Evolutionary conservation across 1,139 yeast genomes (phyloP).

Genomic region (Pichia sp.): DNA sequence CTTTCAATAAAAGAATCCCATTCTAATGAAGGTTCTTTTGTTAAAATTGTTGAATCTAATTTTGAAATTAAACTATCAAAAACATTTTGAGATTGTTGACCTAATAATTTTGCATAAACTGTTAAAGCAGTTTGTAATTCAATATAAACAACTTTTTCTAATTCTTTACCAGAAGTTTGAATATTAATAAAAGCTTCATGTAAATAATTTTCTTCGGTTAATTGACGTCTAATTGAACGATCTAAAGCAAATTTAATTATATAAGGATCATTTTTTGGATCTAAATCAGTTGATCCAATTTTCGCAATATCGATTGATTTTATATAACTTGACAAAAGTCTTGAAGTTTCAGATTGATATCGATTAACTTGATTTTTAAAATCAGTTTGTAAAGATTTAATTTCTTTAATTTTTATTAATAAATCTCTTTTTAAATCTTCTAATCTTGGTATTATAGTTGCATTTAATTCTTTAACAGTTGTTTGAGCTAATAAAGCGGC

Average conservation of each 20-base stretch:
- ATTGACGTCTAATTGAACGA: conserved; percentile 66
- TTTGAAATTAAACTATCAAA: conserved; percentile 61
- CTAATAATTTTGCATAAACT: conserved; percentile 60
- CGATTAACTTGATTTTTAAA: conserved; percentile 68
- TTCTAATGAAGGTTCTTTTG: conserved; percentile 74
- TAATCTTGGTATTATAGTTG: conserved; percentile 69
- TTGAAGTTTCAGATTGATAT: conserved; percentile 61
- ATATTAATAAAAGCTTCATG: conserved; percentile 84
- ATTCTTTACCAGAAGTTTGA: conserved; percentile 81
- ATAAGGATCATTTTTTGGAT: conserved; percentile 67
- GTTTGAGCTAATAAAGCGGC: conserved; percentile 61
- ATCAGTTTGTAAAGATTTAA: conserved; percentile 72
- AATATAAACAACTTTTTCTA: conserved; percentile 80
- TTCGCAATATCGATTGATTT: conserved; percentile 39
- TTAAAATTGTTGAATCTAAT: conserved; percentile 65
- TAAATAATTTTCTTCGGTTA: conserved; percentile 77
- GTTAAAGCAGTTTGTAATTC: conserved; percentile 80
- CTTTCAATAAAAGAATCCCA: conserved; percentile 80
- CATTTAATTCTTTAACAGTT: conserved; percentile 64
- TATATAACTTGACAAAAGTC: conserved; percentile 43
- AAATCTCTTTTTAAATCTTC: conserved; percentile 82
- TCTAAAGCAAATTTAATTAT: conserved; percentile 67
- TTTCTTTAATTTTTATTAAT: conserved; percentile 79
- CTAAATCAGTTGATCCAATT: conserved; percentile 26
- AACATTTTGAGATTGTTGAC: conserved; percentile 63